Evolutionary conservation across 192 early-diverging fungal genomes (phyloP), one percentile per base, ranked within the genome.

Genomic region (Gorgonomyces haynaldii): DNA sequence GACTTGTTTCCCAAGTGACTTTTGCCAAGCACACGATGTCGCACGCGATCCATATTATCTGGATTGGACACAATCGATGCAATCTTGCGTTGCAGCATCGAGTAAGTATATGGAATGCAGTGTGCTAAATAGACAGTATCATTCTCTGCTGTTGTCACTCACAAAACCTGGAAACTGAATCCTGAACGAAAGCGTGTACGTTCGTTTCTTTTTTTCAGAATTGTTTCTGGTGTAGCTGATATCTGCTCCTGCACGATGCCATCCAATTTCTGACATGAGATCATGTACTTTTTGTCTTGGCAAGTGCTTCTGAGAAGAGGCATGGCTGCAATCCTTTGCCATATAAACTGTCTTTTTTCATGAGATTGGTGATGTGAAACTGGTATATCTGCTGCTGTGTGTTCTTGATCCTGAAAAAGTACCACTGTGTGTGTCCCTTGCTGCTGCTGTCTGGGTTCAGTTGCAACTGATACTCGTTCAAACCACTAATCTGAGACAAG

Each of bases 41-140:
- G 53, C 24, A 70, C 49, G 15, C 48, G 26, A 8, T 37, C 15
- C 0, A 41, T 15, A 1, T 50, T 36, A 12, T 9, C 20, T 17
- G 58, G 39, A 36, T 62, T 41, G 28, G 21, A 32, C 39, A 59
- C 63, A 0, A 69, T 46, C 30, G 29, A 7, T 57, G 19, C 28
- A 38, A 55, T 32, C 53, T 55, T 21, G 5, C 2, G 49, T 26
- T 70, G 67, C 26, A 63, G 42, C 25, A 55, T 49, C 9, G 65
- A 54, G 47, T 70, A 70, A 1, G 64, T 59, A 45, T 67, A 70
- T 9, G 67, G 67, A 53, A 50, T 64, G 49, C 64, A 66, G 44
- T 70, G 60, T 2, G 67, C 55, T 29, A 70, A 52, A 45, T 67
- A 68, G 23, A 51, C 35, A 2, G 53, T 59, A 53, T 70, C 67